phyloP scores from a whole-genome alignment of 116 monocot genomes.

The Zostera marina region DNA sequence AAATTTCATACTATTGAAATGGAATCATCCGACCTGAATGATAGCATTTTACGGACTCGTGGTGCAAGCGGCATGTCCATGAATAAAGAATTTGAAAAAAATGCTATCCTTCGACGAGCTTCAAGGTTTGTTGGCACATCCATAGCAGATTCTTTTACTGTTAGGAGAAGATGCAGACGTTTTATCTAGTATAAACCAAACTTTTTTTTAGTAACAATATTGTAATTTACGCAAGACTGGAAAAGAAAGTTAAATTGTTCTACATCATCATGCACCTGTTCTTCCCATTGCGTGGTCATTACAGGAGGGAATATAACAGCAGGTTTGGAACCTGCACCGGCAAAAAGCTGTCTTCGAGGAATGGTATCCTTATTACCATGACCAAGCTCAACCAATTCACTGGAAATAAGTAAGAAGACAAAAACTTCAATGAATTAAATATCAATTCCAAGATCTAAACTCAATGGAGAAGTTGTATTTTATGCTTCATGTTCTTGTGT shows the following conservation, averaged over 20 bases:
- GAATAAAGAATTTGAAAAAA: conserved; percentile 94
- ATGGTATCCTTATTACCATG: conserved; percentile 81
- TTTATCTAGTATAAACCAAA: conserved; percentile 46
- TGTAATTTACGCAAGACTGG: neutral
- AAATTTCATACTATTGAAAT: neutral
- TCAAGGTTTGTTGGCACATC: conserved; percentile 94
- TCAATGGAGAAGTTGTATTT: neutral
- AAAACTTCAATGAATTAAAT: neutral
- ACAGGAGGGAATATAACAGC: conserved; percentile 62
- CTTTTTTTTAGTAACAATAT: neutral
- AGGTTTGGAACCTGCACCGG: conserved; percentile 70
- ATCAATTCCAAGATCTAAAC: neutral
- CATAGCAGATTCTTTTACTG: conserved; percentile 89
- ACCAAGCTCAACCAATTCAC: conserved; percentile 88
- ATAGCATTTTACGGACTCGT: conserved; percentile 88
- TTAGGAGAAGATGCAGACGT: conserved; percentile 71
- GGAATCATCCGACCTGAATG: conserved; percentile 53
- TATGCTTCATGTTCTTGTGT: neutral
- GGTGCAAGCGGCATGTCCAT: conserved; percentile 97
- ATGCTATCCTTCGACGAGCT: conserved; percentile 78
- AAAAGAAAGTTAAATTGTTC: conserved; percentile 1
- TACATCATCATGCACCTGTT: conserved; percentile 39
- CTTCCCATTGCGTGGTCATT: conserved; percentile 72
- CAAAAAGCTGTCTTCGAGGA: conserved; percentile 82
- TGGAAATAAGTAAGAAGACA: conserved; percentile 12